phyloP scores from a whole-genome alignment of 306 rosid genomes.

The Betula pendula region DNA sequence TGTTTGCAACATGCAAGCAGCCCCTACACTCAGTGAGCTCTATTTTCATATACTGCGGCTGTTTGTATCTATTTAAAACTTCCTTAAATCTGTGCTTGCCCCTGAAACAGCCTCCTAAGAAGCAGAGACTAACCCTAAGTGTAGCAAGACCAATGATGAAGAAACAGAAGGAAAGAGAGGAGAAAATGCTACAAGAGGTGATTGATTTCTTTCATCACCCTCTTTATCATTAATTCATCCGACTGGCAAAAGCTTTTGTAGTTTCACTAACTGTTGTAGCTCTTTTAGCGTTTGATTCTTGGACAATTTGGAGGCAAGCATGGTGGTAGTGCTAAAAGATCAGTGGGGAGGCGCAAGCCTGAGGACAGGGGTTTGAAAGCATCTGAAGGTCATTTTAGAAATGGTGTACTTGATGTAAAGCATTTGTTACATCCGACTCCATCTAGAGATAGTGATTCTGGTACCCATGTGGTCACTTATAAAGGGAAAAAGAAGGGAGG shows the following conservation, averaged over 20 bases:
- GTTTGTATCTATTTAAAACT: background rate
- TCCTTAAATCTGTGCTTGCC: background rate
- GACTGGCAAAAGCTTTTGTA: background rate
- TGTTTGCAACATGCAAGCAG: background rate
- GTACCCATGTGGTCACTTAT: slow-evolving; percentile 12
- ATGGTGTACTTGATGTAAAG: slow-evolving; percentile 75
- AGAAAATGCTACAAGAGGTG: slow-evolving; percentile 71
- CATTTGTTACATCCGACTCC: slow-evolving; percentile 54
- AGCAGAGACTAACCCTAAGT: slow-evolving; percentile 63
- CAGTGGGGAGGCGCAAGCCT: slow-evolving; percentile 49
- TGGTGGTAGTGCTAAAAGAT: slow-evolving; percentile 39
- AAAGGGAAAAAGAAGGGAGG: slow-evolving; percentile 40
- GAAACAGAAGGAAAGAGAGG: slow-evolving; percentile 71
- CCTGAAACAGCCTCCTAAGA: slow-evolving; percentile 55
- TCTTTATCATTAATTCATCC: background rate
- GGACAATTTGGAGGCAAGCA: slow-evolving; percentile 51
- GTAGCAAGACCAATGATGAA: slow-evolving; percentile 77
- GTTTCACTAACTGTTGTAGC: slow-evolving; percentile 16
- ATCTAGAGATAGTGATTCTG: slow-evolving; percentile 30
- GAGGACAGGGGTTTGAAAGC: slow-evolving; percentile 54
- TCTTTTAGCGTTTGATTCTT: slow-evolving; percentile 47
- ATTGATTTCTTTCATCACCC: slow-evolving; percentile 4
- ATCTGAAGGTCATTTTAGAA: slow-evolving; percentile 66
- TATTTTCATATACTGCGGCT: background rate
- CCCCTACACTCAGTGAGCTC: background rate